These are phyloP conservation scores for Candida hispaniensis DNA, from an alignment of 805 yeast genomes.

Conservation along the genomic window DNA sequence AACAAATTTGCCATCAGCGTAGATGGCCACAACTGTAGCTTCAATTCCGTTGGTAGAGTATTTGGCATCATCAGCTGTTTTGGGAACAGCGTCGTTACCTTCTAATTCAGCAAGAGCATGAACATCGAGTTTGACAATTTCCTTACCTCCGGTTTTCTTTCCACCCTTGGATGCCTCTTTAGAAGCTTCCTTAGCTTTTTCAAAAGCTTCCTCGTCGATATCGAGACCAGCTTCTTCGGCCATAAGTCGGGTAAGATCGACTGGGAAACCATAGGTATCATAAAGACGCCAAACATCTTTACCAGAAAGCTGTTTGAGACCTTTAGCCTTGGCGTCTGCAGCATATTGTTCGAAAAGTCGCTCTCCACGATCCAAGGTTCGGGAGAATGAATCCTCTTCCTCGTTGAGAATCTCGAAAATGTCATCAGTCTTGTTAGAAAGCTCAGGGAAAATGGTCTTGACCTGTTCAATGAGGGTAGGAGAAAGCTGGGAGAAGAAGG, in stretches of 20 bases:
- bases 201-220: constrained; percentile 88
- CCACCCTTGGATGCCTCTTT: constrained; percentile 92
- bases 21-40: constrained; percentile 61
- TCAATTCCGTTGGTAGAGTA: constrained; percentile 60
- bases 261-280: constrained; percentile 99
- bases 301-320: constrained; percentile 72
- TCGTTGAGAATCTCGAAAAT: constrained; percentile 87
- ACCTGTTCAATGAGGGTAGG: constrained; percentile 89
- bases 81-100: constrained; percentile 45
- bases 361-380: constrained; percentile 96
- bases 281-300: constrained; percentile 96
- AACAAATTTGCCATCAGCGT: constrained; percentile 52
- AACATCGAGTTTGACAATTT: constrained; percentile 73
- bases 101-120: constrained; percentile 71
- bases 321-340: constrained; percentile 61
- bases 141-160: constrained; percentile 47
- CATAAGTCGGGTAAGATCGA: constrained; percentile 94
- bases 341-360: constrained; percentile 92
- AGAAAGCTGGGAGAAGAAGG: constrained; percentile 82
- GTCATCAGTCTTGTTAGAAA: constrained; percentile 55
- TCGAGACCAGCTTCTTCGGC: constrained; percentile 94
- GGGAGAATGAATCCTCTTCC: constrained; percentile 90
- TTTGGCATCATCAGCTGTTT: constrained; percentile 76
- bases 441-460: constrained; percentile 83
- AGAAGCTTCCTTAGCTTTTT: constrained; percentile 77